phyloP scores from a whole-genome alignment of 176 grass and related monocot genomes.

The Oryza longistaminata region DNA sequence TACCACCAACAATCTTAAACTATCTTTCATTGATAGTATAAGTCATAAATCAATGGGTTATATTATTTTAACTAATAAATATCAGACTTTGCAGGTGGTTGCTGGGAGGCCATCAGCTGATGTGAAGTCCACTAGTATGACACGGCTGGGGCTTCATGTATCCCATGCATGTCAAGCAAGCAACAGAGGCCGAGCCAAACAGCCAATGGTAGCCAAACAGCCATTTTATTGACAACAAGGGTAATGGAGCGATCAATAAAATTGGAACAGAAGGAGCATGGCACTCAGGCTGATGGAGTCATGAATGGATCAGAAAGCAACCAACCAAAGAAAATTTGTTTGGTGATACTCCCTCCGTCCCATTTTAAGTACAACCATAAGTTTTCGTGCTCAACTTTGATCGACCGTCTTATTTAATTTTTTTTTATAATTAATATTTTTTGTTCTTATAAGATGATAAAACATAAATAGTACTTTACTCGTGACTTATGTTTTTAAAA shows the following conservation, averaged over 20 bases:
- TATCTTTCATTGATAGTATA: no score
- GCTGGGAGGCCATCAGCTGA: conserved; percentile 28
- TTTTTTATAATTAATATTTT: no score
- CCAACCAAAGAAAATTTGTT: not conserved
- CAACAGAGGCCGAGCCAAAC: not conserved
- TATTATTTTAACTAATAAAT: no score
- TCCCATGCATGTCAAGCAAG: not conserved
- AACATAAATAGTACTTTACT: no score
- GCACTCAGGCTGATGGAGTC: not conserved
- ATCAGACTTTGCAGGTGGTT: conserved; percentile 13
- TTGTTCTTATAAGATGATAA: no score
- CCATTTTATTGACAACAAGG: not conserved
- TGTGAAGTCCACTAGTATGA: not conserved
- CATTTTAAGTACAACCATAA: no score
- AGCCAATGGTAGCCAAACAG: not conserved
- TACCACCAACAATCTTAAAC: no score
- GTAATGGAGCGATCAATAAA: not conserved
- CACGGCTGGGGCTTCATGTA: conserved; percentile 10
- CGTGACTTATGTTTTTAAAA: no score
- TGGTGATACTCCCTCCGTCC: no score
- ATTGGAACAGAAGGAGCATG: not conserved
- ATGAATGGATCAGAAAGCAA: not conserved
- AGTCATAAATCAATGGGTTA: no score
- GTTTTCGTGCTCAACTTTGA: no score
- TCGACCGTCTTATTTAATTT: no score